Percentiles rank a stretch among this genome's conserved stretches.
Evolutionary conservation across 805 yeast species (phyloP).

Genomic region (Isabelozyma pseudorhagii): DNA sequence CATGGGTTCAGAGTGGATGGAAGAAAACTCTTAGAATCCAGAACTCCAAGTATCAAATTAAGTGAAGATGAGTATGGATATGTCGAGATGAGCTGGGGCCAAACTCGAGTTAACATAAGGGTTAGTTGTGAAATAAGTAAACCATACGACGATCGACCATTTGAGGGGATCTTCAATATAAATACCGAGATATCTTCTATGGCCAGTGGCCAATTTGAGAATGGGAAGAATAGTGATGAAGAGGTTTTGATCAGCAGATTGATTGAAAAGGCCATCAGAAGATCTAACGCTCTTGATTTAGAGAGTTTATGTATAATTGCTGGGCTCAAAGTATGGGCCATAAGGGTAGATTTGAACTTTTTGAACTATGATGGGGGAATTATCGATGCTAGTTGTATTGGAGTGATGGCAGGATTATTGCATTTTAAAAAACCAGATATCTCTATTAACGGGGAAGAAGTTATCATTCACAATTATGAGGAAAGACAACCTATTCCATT

Average conservation of each 20-base stretch:
- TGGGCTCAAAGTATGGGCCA: slow-evolving; percentile 86
- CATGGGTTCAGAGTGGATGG: slow-evolving; percentile 67
- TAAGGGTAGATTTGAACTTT: slow-evolving; percentile 87
- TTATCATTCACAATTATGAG: slow-evolving; percentile 64
- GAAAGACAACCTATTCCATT: slow-evolving; percentile 88
- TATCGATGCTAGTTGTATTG: slow-evolving; percentile 86
- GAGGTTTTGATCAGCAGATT: slow-evolving; percentile 79
- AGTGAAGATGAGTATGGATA: slow-evolving; percentile 74
- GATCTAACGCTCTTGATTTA: slow-evolving; percentile 87
- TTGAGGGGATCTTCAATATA: slow-evolving; percentile 84
- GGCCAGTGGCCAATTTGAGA: slow-evolving; percentile 85
- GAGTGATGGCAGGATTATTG: slow-evolving; percentile 79
- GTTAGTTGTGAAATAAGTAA: slow-evolving; percentile 72
- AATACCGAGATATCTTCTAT: slow-evolving; percentile 85
- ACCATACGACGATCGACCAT: slow-evolving; percentile 90
- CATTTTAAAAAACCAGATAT: slow-evolving; percentile 86
- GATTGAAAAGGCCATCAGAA: slow-evolving; percentile 86
- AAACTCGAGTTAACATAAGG: slow-evolving; percentile 64
- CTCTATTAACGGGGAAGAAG: slow-evolving; percentile 47
- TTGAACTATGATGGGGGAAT: slow-evolving; percentile 91
- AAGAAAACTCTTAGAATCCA: slow-evolving; percentile 57
- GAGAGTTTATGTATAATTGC: slow-evolving; percentile 90
- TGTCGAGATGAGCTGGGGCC: slow-evolving; percentile 75
- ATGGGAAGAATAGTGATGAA: slow-evolving; percentile 67
- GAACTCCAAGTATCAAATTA: slow-evolving; percentile 62